A percentile compares a stretch with the other conserved stretches of the same genome.
Evolutionary conservation across 2,329 filamentous ascomycete genomes (phyloP).

Genomic region (Apiospora marii): DNA sequence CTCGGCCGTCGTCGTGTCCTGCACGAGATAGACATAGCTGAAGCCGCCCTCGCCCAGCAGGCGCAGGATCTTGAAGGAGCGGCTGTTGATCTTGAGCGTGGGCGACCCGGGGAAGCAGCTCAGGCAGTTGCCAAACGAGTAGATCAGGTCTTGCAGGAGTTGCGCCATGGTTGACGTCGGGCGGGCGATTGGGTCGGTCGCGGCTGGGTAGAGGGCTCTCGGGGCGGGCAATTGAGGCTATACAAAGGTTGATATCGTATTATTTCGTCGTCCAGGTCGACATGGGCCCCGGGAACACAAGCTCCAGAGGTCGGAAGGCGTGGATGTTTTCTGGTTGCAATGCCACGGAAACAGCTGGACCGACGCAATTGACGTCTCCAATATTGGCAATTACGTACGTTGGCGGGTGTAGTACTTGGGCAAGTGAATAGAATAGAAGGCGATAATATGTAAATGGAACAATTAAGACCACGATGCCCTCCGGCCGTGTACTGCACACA

Average conservation of each 20-base stretch:
- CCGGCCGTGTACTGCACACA: neutral
- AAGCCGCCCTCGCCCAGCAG: slow-evolving; percentile 97
- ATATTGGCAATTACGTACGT: neutral
- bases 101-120: slow-evolving; percentile 96
- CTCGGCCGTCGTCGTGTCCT: slow-evolving; percentile 84
- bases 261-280: slow-evolving; percentile 2
- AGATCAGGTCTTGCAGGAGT: slow-evolving; percentile 86
- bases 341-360: neutral
- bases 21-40: slow-evolving; percentile 98
- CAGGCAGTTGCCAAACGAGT: slow-evolving; percentile 92
- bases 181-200: neutral
- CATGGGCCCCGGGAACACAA: slow-evolving; percentile 3
- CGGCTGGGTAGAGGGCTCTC: neutral
- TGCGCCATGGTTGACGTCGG: slow-evolving; percentile 68
- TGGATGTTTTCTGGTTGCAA: neutral
- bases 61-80: slow-evolving; percentile 94
- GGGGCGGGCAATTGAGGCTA: neutral
- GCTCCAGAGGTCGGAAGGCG: neutral
- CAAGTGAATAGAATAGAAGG: neutral
- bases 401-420: neutral
- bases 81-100: slow-evolving; percentile 92
- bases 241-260: neutral
- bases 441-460: neutral
- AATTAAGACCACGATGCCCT: slow-evolving; percentile 14
- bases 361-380: neutral